phyloP scores from a whole-genome alignment of 2,329 filamentous ascomycete genomes.

The Colletotrichum gloeosporioides region DNA sequence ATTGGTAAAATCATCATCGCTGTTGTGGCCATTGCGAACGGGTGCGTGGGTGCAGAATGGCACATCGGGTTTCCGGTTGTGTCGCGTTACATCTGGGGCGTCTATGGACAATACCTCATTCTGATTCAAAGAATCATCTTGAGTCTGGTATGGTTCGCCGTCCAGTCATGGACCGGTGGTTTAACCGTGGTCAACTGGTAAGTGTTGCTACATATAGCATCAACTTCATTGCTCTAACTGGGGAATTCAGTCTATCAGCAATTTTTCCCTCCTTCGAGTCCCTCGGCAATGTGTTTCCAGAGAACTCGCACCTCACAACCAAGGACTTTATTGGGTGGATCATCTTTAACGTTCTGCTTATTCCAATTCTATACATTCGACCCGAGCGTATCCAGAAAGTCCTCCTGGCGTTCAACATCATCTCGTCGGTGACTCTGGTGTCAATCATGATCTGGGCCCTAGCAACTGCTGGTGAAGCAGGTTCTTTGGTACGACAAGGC shows the following conservation, averaged over 20 bases:
- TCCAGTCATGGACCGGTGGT: conserved; percentile 36
- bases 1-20: conserved; percentile 19
- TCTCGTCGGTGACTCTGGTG: conserved; percentile 33
- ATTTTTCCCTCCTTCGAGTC: conserved; percentile 30
- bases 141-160: conserved; percentile 41
- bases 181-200: conserved; percentile 23
- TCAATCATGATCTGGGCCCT: conserved; percentile 41
- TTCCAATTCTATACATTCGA: conserved; percentile 46
- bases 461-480: conserved; percentile 34
- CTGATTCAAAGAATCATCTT: conserved; percentile 44
- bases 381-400: conserved; percentile 43
- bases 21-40: conserved; percentile 7
- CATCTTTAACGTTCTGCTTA: conserved; percentile 29
- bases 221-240: not conserved
- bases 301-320: conserved; percentile 26
- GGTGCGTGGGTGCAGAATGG: conserved; percentile 26
- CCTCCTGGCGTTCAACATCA: conserved; percentile 32
- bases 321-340: conserved; percentile 35
- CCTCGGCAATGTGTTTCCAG: conserved; percentile 28
- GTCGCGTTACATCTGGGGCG: conserved; percentile 43
- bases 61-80: conserved; percentile 49
- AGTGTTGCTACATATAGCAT: not conserved
- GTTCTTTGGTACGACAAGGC: conserved; percentile 27
- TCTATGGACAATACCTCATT: conserved; percentile 42
- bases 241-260: conserved; percentile 25